Conservation (phyloP, 441 rosid genomes). For the Gossypium gossypioides region DNA sequence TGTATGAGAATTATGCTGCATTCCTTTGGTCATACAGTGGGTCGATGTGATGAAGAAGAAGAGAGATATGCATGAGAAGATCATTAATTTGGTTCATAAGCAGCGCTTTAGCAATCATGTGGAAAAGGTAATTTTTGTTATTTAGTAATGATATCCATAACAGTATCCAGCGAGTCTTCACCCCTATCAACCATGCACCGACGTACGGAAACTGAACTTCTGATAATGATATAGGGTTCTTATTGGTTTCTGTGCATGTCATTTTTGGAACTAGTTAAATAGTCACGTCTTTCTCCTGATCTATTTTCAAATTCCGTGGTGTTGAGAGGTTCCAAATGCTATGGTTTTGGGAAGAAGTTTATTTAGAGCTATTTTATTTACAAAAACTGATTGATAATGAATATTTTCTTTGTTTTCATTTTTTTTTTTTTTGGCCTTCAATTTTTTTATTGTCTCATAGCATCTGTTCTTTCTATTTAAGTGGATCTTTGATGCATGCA, state of each 20-base stretch:
- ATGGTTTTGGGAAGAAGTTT: background rate
- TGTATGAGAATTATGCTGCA: background rate
- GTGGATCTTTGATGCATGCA: conserved; percentile 20
- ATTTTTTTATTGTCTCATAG: background rate
- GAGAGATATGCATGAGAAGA: conserved; percentile 68
- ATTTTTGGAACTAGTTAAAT: background rate
- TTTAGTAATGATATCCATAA: background rate
- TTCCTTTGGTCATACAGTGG: conserved; percentile 31
- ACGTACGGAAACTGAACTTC: no score
- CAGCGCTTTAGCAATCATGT: conserved; percentile 39
- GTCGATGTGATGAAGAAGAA: conserved; percentile 91
- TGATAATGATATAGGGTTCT: background rate
- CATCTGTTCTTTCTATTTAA: conserved; percentile 8
- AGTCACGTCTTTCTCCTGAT: background rate
- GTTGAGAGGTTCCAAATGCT: background rate
- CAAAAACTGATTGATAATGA: background rate
- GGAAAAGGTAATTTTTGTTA: conserved; percentile 40
- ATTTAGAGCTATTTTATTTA: background rate
- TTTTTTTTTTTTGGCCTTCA: background rate
- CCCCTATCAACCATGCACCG: background rate
- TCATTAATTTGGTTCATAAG: conserved; percentile 59
- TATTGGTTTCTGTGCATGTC: background rate
- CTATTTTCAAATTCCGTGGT: background rate
- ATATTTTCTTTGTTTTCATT: background rate
- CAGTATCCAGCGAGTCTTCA: background rate